Percentiles rank a stretch among this genome's conserved stretches.
phyloP scores from a whole-genome alignment of 2,329 filamentous ascomycete species.

The Hypoxylon sp. region DNA sequence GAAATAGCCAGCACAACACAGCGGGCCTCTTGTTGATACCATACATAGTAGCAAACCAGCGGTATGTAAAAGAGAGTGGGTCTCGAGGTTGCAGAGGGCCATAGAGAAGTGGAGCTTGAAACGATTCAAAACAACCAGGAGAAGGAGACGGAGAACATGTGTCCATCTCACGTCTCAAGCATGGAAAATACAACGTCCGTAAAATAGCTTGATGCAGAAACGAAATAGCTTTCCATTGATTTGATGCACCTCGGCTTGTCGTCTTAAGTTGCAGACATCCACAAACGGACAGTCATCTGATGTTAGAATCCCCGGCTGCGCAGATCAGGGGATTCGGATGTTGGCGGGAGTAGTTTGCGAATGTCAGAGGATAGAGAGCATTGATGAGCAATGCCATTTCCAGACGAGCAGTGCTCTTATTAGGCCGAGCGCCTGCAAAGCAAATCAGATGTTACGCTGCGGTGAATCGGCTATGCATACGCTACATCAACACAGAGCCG shows the following conservation, averaged over 20 bases:
- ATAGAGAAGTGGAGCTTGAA: conserved; percentile 42
- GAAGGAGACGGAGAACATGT: conserved; percentile 39
- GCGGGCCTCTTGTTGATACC: conserved; percentile 5
- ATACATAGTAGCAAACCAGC: conserved; percentile 25
- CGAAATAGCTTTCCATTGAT: conserved; percentile 26
- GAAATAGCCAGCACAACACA: conserved; percentile 21
- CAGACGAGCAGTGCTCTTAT: conserved; percentile 27
- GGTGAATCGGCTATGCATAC: conserved; percentile 5
- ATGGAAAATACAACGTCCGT: conserved; percentile 31
- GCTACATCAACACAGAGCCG: conserved; percentile 15
- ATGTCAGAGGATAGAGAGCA: conserved; percentile 43
- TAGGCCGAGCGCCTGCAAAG: conserved; percentile 26
- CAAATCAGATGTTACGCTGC: conserved; percentile 14
- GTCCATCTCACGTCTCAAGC: conserved; percentile 43
- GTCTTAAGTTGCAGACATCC: conserved; percentile 25
- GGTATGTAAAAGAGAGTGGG: conserved; percentile 33
- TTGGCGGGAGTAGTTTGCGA: conserved; percentile 45
- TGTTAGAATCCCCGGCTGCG: conserved; percentile 38
- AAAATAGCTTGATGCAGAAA: conserved; percentile 31
- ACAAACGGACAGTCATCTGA: conserved; percentile 35
- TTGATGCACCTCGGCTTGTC: conserved; percentile 31
- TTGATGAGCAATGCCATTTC: conserved; percentile 35
- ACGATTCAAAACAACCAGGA: conserved; percentile 49
- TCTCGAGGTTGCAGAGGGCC: conserved; percentile 26
- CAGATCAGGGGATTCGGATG: conserved; percentile 53